Evolutionary conservation across 73 alveolate genomes (phyloP).

Genomic region (Tetrahymena borealis): DNA sequence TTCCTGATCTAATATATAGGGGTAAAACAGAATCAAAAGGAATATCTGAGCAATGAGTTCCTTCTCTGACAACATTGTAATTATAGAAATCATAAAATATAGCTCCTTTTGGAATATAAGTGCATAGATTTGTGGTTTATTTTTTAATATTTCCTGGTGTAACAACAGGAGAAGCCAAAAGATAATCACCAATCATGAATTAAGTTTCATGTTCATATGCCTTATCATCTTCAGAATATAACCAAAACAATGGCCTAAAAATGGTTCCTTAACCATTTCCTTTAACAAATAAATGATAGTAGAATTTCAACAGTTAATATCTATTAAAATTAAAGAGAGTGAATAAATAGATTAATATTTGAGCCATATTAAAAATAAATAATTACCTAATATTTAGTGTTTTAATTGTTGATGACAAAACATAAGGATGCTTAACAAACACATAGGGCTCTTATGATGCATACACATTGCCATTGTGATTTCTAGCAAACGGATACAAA

Average conservation of each 20-base stretch:
- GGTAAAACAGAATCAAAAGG: neutral
- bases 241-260: neutral
- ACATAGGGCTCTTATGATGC: slow-evolving; percentile 41
- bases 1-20: neutral
- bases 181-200: neutral
- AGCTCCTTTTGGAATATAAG: neutral
- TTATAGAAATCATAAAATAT: neutral
- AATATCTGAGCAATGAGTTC: neutral
- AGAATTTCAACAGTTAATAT: slow-evolving; percentile 79
- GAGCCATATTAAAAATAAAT: neutral
- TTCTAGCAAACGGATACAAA: slow-evolving; percentile 83
- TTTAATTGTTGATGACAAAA: neutral
- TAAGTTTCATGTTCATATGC: neutral
- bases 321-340: slow-evolving; percentile 14
- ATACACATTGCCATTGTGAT: slow-evolving; percentile 56
- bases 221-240: neutral
- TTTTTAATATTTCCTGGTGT: neutral
- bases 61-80: neutral
- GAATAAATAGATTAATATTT: neutral
- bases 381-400: slow-evolving; percentile 4
- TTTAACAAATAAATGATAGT: slow-evolving; percentile 13
- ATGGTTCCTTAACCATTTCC: neutral
- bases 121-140: neutral
- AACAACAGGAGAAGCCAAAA: neutral
- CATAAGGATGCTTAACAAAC: slow-evolving; percentile 17